Evolutionary conservation across 2,329 filamentous ascomycete species (phyloP).

Genomic region (Pseudocercospora vitis): DNA sequence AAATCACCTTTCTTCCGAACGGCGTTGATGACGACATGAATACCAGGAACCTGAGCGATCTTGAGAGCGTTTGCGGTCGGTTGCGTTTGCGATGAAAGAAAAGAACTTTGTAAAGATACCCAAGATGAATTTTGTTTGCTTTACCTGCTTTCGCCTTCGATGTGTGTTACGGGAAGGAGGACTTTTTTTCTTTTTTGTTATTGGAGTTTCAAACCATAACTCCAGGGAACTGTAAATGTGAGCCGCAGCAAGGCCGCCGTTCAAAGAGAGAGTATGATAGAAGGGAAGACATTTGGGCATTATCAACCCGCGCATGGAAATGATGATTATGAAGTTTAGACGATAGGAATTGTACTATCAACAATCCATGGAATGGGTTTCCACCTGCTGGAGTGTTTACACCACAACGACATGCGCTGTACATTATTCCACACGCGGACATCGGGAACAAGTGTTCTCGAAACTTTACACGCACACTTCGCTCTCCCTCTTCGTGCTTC

Average conservation of each 20-base stretch:
- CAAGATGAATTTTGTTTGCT: constrained; percentile 17
- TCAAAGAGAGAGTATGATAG: constrained; percentile 20
- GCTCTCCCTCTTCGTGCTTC: not conserved
- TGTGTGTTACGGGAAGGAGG: constrained; percentile 4
- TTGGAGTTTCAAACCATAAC: constrained; percentile 14
- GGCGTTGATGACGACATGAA: constrained; percentile 23
- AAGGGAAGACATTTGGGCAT: constrained; percentile 6
- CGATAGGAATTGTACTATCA: constrained; percentile 19
- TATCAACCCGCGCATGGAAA: constrained; percentile 11
- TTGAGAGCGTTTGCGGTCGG: constrained; percentile 20
- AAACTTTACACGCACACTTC: not conserved
- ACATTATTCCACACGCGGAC: constrained; percentile 7
- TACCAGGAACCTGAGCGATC: constrained; percentile 17
- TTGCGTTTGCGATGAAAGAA: constrained; percentile 11
- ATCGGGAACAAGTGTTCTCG: constrained; percentile 5
- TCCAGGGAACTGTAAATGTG: constrained; percentile 8
- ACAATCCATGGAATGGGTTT: not conserved
- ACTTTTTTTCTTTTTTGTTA: not conserved
- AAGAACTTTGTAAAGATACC: constrained; percentile 29
- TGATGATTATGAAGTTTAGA: constrained; percentile 20
- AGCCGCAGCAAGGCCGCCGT: constrained; percentile 20
- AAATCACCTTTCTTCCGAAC: constrained; percentile 4
- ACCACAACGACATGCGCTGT: constrained; percentile 7
- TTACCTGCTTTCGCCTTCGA: constrained; percentile 14
- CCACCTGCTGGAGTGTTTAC: not conserved